These are phyloP conservation scores for Daedalea quercina DNA, from an alignment of 768 basidiomycete genomes.

Conservation along the genomic window DNA sequence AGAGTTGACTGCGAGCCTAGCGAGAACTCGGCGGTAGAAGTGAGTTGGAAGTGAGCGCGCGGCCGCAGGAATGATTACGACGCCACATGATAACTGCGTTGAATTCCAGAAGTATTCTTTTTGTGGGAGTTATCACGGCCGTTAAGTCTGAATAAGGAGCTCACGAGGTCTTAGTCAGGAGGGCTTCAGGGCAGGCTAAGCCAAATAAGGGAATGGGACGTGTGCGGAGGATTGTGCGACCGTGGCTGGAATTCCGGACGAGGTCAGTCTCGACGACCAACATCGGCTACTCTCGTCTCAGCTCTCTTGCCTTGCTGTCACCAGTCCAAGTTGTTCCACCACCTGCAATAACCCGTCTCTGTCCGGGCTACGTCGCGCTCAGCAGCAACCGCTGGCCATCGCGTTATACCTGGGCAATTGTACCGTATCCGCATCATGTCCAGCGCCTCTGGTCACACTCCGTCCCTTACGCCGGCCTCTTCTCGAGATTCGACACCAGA, in stretches of 20 bases:
- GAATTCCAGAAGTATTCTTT: too few species aligned
- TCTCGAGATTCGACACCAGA: conserved; percentile 44
- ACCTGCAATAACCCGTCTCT: not conserved
- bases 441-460: conserved; percentile 17
- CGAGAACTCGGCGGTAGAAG: too few species aligned
- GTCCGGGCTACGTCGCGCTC: not conserved
- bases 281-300: not conserved
- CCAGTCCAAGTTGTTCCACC: not conserved
- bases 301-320: not conserved
- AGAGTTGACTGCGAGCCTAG: too few species aligned
- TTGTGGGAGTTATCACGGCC: too few species aligned
- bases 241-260: not conserved
- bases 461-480: conserved; percentile 38
- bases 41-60: too few species aligned
- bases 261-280: conserved; percentile 3
- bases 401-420: not conserved
- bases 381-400: not conserved
- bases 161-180: not conserved
- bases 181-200: conserved; percentile 1
- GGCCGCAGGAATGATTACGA: too few species aligned
- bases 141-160: not conserved
- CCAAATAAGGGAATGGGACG: conserved; percentile 1
- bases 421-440: conserved; percentile 12
- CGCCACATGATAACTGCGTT: too few species aligned
- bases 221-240: not conserved